Conservation (phyloP, 2,329 filamentous ascomycete species). For the Dissoconium aciculare region DNA sequence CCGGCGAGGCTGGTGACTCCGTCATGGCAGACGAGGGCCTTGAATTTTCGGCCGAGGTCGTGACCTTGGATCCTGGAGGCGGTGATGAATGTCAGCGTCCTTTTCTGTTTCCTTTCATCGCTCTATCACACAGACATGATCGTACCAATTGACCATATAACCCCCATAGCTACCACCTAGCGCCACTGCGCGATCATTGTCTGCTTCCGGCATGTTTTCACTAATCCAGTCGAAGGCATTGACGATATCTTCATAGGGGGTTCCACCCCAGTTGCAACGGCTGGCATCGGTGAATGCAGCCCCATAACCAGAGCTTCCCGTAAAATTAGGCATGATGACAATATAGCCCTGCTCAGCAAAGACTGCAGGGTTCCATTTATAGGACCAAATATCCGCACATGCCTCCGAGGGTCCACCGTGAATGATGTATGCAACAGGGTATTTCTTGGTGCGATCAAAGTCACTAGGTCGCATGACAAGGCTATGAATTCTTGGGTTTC, state of each 20-base stretch:
- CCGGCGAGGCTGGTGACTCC: constrained; percentile 18
- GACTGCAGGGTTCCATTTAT: constrained; percentile 20
- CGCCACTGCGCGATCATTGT: constrained; percentile 54
- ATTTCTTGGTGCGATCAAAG: constrained; percentile 17
- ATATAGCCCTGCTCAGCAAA: constrained; percentile 23
- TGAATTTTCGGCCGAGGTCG: constrained; percentile 68
- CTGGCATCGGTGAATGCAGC: constrained; percentile 41
- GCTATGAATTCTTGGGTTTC: constrained; percentile 48
- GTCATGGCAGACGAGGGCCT: constrained; percentile 58
- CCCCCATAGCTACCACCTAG: constrained; percentile 62
- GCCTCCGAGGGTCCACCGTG: constrained; percentile 21
- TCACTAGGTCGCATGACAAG: constrained; percentile 27
- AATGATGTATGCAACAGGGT: constrained; percentile 21
- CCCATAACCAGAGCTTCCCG: constrained; percentile 20
- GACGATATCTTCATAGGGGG: constrained; percentile 70
- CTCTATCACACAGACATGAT: background rate
- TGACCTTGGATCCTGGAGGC: constrained; percentile 64
- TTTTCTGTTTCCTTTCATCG: no score
- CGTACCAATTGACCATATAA: constrained; percentile 47
- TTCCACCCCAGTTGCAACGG: constrained; percentile 65
- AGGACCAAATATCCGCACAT: constrained; percentile 20
- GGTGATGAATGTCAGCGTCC: constrained; percentile 3
- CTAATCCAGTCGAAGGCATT: constrained; percentile 62
- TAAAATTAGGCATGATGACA: constrained; percentile 18
- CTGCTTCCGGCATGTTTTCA: constrained; percentile 50